phyloP scores from a whole-genome alignment of 2,329 filamentous ascomycete genomes.

The Colletotrichum magnum region DNA sequence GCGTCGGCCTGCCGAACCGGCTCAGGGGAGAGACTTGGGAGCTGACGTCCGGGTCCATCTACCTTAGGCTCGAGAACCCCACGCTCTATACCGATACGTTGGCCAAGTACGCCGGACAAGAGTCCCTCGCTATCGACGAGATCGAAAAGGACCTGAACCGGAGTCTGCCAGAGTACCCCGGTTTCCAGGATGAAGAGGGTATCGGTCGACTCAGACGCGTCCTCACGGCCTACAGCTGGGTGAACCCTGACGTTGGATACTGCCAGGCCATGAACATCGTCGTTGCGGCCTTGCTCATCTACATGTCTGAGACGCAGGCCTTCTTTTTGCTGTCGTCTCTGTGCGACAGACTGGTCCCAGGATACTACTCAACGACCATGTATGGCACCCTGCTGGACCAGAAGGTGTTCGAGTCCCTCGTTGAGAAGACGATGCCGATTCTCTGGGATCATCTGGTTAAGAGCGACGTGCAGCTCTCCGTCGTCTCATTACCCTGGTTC shows the following conservation, averaged over 20 bases:
- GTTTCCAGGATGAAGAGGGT: constrained; percentile 96
- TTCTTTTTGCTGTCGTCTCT: constrained; percentile 94
- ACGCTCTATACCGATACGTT: constrained; percentile 88
- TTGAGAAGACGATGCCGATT: constrained; percentile 99
- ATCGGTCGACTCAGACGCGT: constrained; percentile 92
- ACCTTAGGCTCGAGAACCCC: constrained; percentile 88
- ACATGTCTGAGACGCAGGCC: constrained; percentile 96
- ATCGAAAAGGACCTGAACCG: constrained; percentile 99
- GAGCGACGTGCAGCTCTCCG: constrained; percentile 95
- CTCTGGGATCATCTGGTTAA: constrained; percentile 98
- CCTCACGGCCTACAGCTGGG: constrained; percentile 97
- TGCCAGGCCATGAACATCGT: constrained; percentile 99
- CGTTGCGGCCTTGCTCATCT: constrained; percentile 96
- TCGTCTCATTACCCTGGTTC: constrained; percentile 98
- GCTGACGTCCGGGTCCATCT: constrained; percentile 90
- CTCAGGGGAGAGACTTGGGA: constrained; percentile 97
- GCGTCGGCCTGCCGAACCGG: constrained; percentile 93
- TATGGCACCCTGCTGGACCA: constrained; percentile 98
- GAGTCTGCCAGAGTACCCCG: constrained; percentile 95
- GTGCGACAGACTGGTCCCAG: constrained; percentile 92
- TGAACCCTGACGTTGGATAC: constrained; percentile 94
- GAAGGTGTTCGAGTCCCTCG: constrained; percentile 95
- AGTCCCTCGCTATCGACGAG: constrained; percentile 96
- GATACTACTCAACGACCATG: constrained; percentile 99
- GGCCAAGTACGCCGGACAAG: constrained; percentile 83